phyloP scores from a whole-genome alignment of 176 grass and related monocot species.

The Hsuehochloa calcarea region DNA sequence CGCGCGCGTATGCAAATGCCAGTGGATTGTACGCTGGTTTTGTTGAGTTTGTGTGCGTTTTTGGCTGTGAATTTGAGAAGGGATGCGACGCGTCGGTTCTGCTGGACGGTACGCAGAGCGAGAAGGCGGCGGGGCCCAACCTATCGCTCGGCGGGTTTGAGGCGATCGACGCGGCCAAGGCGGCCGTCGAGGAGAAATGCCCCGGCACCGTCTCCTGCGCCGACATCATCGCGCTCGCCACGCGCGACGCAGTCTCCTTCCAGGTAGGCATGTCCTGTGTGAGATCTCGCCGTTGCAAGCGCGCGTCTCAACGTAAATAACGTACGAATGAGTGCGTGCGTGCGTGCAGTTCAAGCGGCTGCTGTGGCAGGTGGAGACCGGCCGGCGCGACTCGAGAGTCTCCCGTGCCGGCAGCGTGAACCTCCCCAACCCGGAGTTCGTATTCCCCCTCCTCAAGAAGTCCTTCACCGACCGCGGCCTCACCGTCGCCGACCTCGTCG shows the following conservation, averaged over 20 bases:
- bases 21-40: no score
- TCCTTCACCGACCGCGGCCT: neutral
- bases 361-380: neutral
- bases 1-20: no score
- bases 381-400: neutral
- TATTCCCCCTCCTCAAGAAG: neutral
- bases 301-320: no score
- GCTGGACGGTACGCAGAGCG: neutral
- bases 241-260: slow-evolving; percentile 38
- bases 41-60: no score
- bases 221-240: slow-evolving; percentile 40
- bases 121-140: neutral
- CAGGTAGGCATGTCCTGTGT: no score
- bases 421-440: neutral
- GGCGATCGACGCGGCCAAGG: slow-evolving; percentile 54
- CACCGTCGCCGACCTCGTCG: neutral
- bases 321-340: no score
- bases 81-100: neutral
- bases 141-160: slow-evolving; percentile 44
- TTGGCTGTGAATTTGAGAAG: neutral
- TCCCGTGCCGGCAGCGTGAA: neutral
- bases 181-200: slow-evolving; percentile 23
- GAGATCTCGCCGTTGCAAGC: no score
- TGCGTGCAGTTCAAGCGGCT: neutral
- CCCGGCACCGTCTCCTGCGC: slow-evolving; percentile 40